Evolutionary conservation across 495 filamentous ascomycete genomes (phyloP).

Genomic region (Neurospora africana): DNA sequence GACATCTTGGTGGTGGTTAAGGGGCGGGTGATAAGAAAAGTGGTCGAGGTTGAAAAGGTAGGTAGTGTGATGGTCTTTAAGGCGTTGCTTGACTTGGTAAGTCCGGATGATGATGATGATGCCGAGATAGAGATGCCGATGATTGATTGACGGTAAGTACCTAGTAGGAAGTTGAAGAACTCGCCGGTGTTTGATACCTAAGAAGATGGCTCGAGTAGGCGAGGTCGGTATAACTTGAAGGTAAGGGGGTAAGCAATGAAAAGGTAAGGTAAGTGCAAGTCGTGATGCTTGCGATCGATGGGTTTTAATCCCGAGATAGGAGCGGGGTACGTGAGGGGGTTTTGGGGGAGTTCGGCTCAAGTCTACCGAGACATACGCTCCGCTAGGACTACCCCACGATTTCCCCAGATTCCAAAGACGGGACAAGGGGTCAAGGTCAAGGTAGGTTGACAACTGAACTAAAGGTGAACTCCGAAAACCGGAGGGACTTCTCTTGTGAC

Average conservation of each 20-base stretch:
- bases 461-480: background rate
- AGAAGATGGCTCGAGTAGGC: background rate
- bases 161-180: background rate
- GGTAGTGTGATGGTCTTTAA: background rate
- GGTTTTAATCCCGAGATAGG: background rate
- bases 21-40: background rate
- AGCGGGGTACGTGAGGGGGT: background rate
- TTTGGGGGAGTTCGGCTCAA: background rate
- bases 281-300: background rate
- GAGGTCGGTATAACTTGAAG: background rate
- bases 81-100: background rate
- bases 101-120: background rate
- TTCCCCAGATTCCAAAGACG: background rate
- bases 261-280: background rate
- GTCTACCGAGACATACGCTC: background rate
- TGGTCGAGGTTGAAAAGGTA: background rate
- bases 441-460: background rate
- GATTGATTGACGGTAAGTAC: background rate
- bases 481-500: too few species aligned
- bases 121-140: background rate
- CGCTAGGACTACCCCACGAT: background rate
- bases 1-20: background rate
- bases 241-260: background rate
- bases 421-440: background rate
- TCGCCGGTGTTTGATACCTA: background rate